Evolutionary conservation across 1,139 yeast genomes (phyloP).

Genomic region (Pichia sp.): DNA sequence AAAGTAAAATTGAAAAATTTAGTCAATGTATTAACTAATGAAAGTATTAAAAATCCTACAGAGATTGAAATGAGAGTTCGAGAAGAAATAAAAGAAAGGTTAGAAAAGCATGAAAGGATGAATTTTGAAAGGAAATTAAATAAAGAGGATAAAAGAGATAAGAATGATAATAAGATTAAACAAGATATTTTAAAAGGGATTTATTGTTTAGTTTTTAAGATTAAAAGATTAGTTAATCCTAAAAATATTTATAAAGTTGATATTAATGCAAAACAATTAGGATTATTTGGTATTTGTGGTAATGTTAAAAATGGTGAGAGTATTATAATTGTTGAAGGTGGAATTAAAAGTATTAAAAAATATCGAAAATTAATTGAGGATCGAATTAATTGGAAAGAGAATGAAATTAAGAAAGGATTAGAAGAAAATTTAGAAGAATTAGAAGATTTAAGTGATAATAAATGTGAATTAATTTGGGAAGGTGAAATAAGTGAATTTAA

Average conservation of each 20-base stretch:
- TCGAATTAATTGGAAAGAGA: conserved; percentile 67
- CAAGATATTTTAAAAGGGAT: conserved; percentile 48
- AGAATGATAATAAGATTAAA: conserved; percentile 39
- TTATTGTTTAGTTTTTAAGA: conserved; percentile 52
- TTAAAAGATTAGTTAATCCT: conserved; percentile 51
- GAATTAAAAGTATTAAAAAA: conserved; percentile 50
- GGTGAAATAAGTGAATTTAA: conserved; percentile 54
- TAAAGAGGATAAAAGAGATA: conserved; percentile 48
- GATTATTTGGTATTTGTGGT: conserved; percentile 54
- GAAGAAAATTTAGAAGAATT: conserved; percentile 17
- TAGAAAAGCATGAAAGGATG: conserved; percentile 48
- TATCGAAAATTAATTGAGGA: conserved; percentile 55
- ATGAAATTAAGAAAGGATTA: conserved; percentile 22
- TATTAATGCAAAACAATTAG: conserved; percentile 69
- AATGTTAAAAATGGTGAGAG: conserved; percentile 41
- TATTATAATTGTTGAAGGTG: conserved; percentile 70
- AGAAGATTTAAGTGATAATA: conserved; percentile 42
- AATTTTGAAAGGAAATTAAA: conserved; percentile 61
- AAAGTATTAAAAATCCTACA: conserved; percentile 88
- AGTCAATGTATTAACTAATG: conserved; percentile 80
- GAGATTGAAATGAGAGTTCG: conserved; percentile 70
- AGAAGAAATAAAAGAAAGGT: conserved; percentile 61
- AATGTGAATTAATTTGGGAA: conserved; percentile 63
- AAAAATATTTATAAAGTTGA: conserved; percentile 70
- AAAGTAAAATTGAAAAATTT: conserved; percentile 78